These are phyloP conservation scores for Thelonectria blattea DNA, from an alignment of 2,329 filamentous ascomycete species.

Conservation along the genomic window DNA sequence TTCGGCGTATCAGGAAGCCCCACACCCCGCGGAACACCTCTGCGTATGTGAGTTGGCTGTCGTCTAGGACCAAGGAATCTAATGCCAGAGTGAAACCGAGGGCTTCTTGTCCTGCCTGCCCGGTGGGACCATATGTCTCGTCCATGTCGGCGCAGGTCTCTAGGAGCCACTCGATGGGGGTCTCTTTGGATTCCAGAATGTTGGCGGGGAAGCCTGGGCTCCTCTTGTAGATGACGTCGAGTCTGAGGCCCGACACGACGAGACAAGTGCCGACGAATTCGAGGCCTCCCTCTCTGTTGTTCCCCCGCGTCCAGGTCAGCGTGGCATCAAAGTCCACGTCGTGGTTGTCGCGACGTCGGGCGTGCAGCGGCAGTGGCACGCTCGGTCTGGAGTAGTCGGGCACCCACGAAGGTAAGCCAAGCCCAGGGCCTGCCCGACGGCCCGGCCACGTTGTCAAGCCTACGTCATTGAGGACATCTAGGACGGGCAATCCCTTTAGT, in stretches of 20 bases:
- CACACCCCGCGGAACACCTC: conserved; percentile 9
- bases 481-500: neutral
- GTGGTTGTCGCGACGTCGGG: neutral
- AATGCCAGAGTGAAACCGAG: conserved; percentile 7
- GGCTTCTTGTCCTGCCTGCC: conserved; percentile 7
- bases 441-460: conserved; percentile 12
- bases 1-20: conserved; percentile 4
- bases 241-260: conserved; percentile 5
- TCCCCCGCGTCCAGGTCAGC: neutral
- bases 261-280: conserved; percentile 5
- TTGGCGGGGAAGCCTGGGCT: conserved; percentile 3
- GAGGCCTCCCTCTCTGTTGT: neutral
- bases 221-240: conserved; percentile 2
- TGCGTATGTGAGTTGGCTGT: conserved; percentile 5
- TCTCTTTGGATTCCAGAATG: neutral
- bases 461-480: conserved; percentile 15
- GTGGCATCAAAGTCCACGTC: conserved; percentile 5
- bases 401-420: conserved; percentile 13
- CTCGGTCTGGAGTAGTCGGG: conserved; percentile 9
- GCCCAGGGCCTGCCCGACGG: neutral
- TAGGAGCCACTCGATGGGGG: conserved; percentile 3
- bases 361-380: conserved; percentile 8
- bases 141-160: neutral
- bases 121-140: conserved; percentile 3
- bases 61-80: conserved; percentile 8